Conservation (phyloP, 1,139 yeast species). For the Torulaspora pretoriensis region DNA sequence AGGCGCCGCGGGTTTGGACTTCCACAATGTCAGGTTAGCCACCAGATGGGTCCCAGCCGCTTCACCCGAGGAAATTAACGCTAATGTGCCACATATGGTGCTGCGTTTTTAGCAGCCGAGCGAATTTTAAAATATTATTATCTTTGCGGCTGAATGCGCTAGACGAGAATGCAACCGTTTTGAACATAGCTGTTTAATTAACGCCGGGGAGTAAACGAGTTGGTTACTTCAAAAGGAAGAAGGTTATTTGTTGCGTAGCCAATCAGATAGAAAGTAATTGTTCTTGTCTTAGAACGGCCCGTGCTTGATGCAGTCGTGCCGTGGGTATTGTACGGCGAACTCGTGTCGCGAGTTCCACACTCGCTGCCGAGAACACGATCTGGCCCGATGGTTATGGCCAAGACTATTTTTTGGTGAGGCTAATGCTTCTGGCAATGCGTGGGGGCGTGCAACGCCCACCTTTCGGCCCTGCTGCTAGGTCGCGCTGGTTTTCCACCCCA, state of each 20-base stretch:
- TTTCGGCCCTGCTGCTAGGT: no score
- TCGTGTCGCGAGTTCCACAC: not conserved
- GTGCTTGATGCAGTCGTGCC: not conserved
- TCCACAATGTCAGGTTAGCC: not conserved
- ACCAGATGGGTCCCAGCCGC: constrained; percentile 6
- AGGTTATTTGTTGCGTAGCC: not conserved
- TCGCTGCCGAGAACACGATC: no score
- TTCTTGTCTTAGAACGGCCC: not conserved
- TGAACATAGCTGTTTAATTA: not conserved
- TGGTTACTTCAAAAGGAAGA: not conserved
- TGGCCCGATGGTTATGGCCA: not conserved
- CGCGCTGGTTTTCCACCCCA: no score
- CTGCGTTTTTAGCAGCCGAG: constrained; percentile 4
- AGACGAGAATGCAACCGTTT: constrained; percentile 4
- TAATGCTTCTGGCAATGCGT: not conserved
- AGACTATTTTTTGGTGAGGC: not conserved
- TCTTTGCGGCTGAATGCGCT: constrained; percentile 8
- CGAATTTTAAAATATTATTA: not conserved
- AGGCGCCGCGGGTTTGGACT: not conserved
- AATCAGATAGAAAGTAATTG: not conserved
- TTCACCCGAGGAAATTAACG: constrained; percentile 8
- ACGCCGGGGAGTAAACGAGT: constrained; percentile 1
- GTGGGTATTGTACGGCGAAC: not conserved
- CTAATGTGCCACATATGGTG: constrained; percentile 1
- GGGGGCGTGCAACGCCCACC: no score